Base-by-base conservation (phyloP, 495 filamentous ascomycete species). In the Hypoxylon trugodes region DNA sequence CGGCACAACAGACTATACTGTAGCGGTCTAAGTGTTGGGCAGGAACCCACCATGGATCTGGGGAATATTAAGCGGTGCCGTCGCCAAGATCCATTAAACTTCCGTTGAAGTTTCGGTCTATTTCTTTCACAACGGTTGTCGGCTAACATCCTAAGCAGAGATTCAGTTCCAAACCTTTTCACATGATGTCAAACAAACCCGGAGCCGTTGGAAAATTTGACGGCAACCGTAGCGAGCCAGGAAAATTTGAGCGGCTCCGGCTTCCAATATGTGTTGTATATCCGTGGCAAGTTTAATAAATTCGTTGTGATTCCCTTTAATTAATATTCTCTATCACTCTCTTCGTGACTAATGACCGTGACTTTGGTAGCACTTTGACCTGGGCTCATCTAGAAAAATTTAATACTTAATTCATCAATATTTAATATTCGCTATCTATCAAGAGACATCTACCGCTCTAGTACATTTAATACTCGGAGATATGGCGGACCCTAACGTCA, bases 41-140 rank as follows among this genome's bases (percentile, higher is more conserved):
- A 33, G 12, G 13, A 24, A 56, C 42, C 41, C 9, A 51, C 50
- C 7, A 10, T 28, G 32, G n/a, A n/a, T n/a, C 15, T 21, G 21
- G 38, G 12, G 36, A 6, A 19, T 32, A 40, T 26, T 18, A 61
- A 50, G n/a, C 64, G 37, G 52, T 61, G 40, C 15, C 46, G 47
- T 58, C 35, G 57, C 64, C 58, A 58, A 58, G 64, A 36, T 53
- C 25, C 30, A 61, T 56, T 33, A 21, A 52, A 53, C 25, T 30
- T 1, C 9, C 35, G 12, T 48, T 28, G 22, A 61, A 2, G 13
- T 40, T 67, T 30, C 21, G 41, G 22, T 57, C 33, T 33, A 24
- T 21, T 30, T 67, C 51, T 53, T n/a, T 45, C 57, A 40, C 45
- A 21, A 36, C 64, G 64, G 64, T 67, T 67, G 46, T 67, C 64